A percentile compares a stretch with the other conserved stretches of the same genome.
These are phyloP conservation scores for Aeschynomene evenia DNA, from an alignment of 306 rosid species.

Conservation along the genomic window DNA sequence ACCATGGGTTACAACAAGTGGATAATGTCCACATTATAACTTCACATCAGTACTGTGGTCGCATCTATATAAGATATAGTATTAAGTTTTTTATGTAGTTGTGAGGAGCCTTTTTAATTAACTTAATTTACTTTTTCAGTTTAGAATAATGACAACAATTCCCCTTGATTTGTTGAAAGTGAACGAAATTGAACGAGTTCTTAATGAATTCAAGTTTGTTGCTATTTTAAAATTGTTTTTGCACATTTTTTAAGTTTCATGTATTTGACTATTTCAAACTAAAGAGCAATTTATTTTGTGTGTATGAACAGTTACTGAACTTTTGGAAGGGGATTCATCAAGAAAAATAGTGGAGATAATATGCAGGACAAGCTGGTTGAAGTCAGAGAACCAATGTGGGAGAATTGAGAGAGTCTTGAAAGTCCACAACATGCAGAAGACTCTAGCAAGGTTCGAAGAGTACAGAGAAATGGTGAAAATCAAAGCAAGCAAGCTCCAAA, in stretches of 20 bases:
- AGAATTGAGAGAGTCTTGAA: slow-evolving; percentile 82
- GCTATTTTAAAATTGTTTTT: neutral
- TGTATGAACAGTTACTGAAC: slow-evolving; percentile 67
- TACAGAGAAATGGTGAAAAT: slow-evolving; percentile 82
- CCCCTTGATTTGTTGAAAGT: neutral
- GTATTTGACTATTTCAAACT: neutral
- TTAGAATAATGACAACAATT: slow-evolving; percentile 18
- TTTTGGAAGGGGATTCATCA: slow-evolving; percentile 88
- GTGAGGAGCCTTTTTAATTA: slow-evolving; percentile 18
- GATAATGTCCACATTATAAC: neutral
- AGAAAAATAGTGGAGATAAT: slow-evolving; percentile 88
- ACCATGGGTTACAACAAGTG: neutral
- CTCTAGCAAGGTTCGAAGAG: slow-evolving; percentile 85
- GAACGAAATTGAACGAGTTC: neutral
- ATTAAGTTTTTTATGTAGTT: neutral
- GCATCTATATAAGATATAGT: neutral
- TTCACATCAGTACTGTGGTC: neutral
- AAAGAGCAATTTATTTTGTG: neutral
- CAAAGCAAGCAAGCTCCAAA: slow-evolving; percentile 85
- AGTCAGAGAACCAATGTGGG: slow-evolving; percentile 69
- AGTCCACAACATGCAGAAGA: slow-evolving; percentile 95
- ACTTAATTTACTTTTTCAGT: slow-evolving; percentile 12
- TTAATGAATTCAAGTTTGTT: neutral
- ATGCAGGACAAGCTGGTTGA: slow-evolving; percentile 80
- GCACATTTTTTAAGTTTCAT: neutral